phyloP scores from a whole-genome alignment of 2,329 filamentous ascomycete species.

The Microsporum canis region DNA sequence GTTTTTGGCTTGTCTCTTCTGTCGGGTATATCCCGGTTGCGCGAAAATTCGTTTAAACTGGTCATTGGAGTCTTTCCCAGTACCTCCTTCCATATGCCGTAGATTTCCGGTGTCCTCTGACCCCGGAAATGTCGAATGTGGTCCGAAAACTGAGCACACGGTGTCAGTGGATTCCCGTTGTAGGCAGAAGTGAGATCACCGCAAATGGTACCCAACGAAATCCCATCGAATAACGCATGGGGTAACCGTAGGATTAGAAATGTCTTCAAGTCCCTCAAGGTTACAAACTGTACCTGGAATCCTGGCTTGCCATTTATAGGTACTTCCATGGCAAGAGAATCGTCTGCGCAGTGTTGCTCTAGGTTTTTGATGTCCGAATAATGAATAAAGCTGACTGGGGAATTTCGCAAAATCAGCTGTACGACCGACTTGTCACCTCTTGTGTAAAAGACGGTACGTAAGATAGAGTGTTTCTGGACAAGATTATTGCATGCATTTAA shows the following conservation, averaged over 20 bases:
- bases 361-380: constrained; percentile 26
- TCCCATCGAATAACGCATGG: constrained; percentile 53
- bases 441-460: constrained; percentile 1
- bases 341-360: constrained; percentile 9
- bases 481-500: background rate
- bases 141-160: constrained; percentile 24
- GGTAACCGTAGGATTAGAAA: constrained; percentile 44
- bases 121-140: background rate
- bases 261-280: background rate
- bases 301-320: background rate
- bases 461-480: background rate
- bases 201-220: constrained; percentile 46
- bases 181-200: constrained; percentile 44
- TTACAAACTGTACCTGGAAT: background rate
- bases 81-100: background rate
- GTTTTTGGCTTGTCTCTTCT: background rate
- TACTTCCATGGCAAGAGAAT: background rate
- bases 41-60: background rate
- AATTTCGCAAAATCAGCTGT: background rate
- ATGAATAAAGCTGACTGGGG: background rate
- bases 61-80: background rate
- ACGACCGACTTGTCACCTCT: background rate
- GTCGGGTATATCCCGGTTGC: too few species aligned
- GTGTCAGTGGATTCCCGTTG: constrained; percentile 17
- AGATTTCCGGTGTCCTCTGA: background rate